These are phyloP conservation scores for Globisporangium heterothallicum DNA, from an alignment of 352 stramenopile species.

Conservation along the genomic window DNA sequence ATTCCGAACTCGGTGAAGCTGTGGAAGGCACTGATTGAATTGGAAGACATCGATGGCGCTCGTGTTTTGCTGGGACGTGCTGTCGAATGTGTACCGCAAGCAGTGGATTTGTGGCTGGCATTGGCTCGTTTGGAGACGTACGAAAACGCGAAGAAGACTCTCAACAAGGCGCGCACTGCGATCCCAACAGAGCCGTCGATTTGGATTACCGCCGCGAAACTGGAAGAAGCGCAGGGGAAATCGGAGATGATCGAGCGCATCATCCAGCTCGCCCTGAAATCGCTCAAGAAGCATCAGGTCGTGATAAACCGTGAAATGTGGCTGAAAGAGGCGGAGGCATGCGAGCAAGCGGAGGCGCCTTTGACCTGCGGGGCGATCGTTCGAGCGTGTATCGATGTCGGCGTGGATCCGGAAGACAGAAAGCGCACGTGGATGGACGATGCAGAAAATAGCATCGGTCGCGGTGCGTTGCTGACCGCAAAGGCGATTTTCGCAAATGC, in stretches of 20 bases:
- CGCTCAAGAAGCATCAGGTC: constrained; percentile 87
- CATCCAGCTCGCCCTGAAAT: constrained; percentile 78
- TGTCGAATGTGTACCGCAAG: constrained; percentile 97
- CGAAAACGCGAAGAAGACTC: constrained; percentile 95
- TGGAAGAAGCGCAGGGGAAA: constrained; percentile 97
- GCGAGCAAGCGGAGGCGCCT: constrained; percentile 87
- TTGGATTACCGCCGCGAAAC: constrained; percentile 98
- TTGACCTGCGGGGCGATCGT: constrained; percentile 95
- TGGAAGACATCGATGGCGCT: constrained; percentile 96
- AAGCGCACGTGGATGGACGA: constrained; percentile 98
- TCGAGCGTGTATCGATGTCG: constrained; percentile 89
- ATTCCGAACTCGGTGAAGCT: constrained; percentile 96
- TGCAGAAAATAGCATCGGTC: constrained; percentile 87
- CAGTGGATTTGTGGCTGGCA: constrained; percentile 98
- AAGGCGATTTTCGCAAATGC: constrained; percentile 93
- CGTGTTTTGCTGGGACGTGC: constrained; percentile 93
- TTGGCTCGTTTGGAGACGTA: constrained; percentile 97
- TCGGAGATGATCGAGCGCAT: constrained; percentile 79
- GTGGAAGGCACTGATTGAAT: constrained; percentile 98
- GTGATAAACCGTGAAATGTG: constrained; percentile 94
- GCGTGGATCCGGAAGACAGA: constrained; percentile 94
- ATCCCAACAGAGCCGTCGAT: constrained; percentile 96
- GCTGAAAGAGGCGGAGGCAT: constrained; percentile 95
- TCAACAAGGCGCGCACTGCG: constrained; percentile 94
- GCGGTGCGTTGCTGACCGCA: constrained; percentile 87